These are phyloP conservation scores for Pisolithus orientalis DNA, from an alignment of 768 basidiomycete species.

Conservation along the genomic window DNA sequence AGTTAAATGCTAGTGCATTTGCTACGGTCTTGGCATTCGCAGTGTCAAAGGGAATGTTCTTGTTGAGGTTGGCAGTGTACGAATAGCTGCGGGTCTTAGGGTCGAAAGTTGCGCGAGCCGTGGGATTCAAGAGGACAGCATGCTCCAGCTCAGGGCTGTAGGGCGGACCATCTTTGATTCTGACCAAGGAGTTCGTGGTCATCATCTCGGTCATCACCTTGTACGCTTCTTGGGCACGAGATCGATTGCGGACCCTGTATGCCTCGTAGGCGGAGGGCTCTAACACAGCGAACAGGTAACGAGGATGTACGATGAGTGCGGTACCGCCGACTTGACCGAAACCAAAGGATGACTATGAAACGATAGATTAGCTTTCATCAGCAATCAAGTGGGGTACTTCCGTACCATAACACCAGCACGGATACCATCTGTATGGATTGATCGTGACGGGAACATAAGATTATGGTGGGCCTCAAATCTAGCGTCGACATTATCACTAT, in stretches of 20 bases:
- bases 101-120: constrained; percentile 79
- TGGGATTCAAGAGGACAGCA: constrained; percentile 84
- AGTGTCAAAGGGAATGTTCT: constrained; percentile 45
- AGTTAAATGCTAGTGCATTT: constrained; percentile 30
- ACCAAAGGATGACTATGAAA: constrained; percentile 78
- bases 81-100: constrained; percentile 83
- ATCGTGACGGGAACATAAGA: constrained; percentile 96
- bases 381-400: constrained; percentile 1
- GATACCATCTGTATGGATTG: constrained; percentile 91
- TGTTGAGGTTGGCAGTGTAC: constrained; percentile 62
- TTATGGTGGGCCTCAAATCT: constrained; percentile 84
- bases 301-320: constrained; percentile 83
- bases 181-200: constrained; percentile 88
- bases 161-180: constrained; percentile 91
- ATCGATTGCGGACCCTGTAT: constrained; percentile 67
- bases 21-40: constrained; percentile 66
- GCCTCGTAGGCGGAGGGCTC: constrained; percentile 69
- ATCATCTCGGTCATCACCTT: constrained; percentile 95
- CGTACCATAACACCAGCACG: constrained; percentile 80
- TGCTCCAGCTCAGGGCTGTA: constrained; percentile 82
- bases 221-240: constrained; percentile 67
- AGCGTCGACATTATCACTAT: constrained; percentile 94
- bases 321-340: constrained; percentile 98
- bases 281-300: constrained; percentile 81
- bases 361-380: not conserved